These are phyloP conservation scores for Sugiyamaella pinicola DNA, from an alignment of 1,139 yeast genomes.

Conservation along the genomic window DNA sequence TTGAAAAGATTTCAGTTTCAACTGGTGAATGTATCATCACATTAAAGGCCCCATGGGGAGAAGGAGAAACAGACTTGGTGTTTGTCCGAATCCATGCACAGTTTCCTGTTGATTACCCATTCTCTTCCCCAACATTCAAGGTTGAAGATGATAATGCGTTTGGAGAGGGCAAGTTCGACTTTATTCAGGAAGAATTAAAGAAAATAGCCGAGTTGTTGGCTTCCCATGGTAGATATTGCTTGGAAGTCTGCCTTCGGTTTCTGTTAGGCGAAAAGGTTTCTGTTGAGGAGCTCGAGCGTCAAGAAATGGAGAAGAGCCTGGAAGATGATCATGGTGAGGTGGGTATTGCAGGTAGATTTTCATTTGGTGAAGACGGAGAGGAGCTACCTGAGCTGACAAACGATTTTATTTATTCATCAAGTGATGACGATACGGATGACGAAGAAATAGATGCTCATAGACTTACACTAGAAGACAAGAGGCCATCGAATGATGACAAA, in stretches of 20 bases:
- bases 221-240: conserved; percentile 61
- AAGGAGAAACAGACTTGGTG: conserved; percentile 56
- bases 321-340: conserved; percentile 11
- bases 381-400: conserved; percentile 12
- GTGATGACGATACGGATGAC: conserved; percentile 36
- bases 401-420: conserved; percentile 12
- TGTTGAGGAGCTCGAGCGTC: conserved; percentile 24
- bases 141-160: conserved; percentile 81
- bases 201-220: conserved; percentile 63
- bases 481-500: conserved; percentile 9
- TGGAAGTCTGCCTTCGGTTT: conserved; percentile 77
- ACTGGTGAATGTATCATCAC: conserved; percentile 79
- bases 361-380: conserved; percentile 15
- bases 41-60: conserved; percentile 72
- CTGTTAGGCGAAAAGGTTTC: conserved; percentile 76
- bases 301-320: conserved; percentile 7
- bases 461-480: conserved; percentile 16
- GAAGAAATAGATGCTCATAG: conserved; percentile 43
- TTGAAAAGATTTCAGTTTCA: conserved; percentile 85
- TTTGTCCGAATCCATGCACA: conserved; percentile 68
- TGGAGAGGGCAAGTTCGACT: conserved; percentile 49
- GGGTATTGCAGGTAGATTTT: conserved; percentile 7
- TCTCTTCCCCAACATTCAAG: conserved; percentile 56
- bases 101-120: conserved; percentile 77
- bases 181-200: conserved; percentile 54